Evolutionary conservation across 257 asterid genomes (phyloP), one percentile per base, ranked within the genome.

Genomic region (Leonotis leonurus): DNA sequence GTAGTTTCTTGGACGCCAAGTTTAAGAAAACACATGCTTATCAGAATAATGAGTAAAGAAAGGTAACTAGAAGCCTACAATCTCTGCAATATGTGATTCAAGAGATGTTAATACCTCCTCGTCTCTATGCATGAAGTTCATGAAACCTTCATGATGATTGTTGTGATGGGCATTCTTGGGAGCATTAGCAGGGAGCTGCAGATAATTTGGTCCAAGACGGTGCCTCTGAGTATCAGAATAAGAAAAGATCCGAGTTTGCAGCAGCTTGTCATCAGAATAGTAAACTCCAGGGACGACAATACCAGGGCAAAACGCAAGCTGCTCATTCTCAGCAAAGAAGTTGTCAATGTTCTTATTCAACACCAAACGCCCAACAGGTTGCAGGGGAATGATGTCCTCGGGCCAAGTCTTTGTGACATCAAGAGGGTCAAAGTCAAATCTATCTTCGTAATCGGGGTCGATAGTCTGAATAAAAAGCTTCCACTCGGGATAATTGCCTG

Each of bases 331-430:
- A 0, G 80, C 82, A 49, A 82, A 82, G 80, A 79, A 82, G 78
- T 89, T 89, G 41, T 89, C 97, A 12, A 89, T 86, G 72, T 86
- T 89, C 85, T 76, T 86, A 68, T 86, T 89, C 81, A 89, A 73
- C 49, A 89, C 95, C 86, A 89, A 56, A 24, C 94, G 95, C n/a
- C 97, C 97, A 45, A 89, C 97, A 6, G 97, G 97, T 72, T 77
- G 97, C 78, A 89, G 75, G 16, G 97, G 97, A 70, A 89, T 56
- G 68, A 89, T 66, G 75, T 86, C 91, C 81, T 89, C 95, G 0
- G 97, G 97, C 97, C 97, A 89, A 62, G 80, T 89, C 82, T 86
- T 89, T 76, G 95, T 89, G 8, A 84, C 89, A 56, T 89, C 97
- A 35, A 86, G 78, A 26, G 97, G 97, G 69, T 89, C 97, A 46